phyloP scores from a whole-genome alignment of 2,329 filamentous ascomycete genomes.

The Tolypocladium sp. region DNA sequence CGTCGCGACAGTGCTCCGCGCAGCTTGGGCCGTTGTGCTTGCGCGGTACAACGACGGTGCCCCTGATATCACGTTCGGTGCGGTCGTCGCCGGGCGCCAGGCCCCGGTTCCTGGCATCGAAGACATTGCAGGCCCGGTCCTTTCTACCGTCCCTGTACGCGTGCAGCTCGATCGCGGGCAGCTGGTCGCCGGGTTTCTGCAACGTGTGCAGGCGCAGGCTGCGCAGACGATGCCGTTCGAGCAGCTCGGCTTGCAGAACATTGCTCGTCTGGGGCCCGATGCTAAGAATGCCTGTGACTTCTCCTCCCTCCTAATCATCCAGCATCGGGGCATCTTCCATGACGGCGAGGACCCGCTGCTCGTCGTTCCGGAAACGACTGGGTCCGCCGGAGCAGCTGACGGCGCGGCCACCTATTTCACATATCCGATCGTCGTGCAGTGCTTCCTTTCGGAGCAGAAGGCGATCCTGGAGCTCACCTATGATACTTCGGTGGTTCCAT shows the following conservation, averaged over 20 bases:
- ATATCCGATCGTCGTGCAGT: too few relatives aligned
- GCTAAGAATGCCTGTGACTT: conserved; percentile 6
- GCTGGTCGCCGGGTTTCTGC: conserved; percentile 2
- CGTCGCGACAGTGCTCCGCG: neutral
- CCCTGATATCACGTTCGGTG: neutral
- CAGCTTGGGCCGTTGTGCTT: neutral
- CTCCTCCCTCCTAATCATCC: neutral
- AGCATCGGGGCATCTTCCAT: too few relatives aligned
- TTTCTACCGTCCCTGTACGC: neutral
- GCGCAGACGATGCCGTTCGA: conserved; percentile 6
- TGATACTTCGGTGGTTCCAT: too few relatives aligned
- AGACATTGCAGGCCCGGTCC: neutral
- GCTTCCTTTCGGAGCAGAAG: too few relatives aligned
- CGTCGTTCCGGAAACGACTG: too few relatives aligned
- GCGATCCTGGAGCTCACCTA: too few relatives aligned
- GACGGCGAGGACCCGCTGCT: too few relatives aligned
- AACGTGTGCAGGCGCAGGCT: conserved; percentile 7
- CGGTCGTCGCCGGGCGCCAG: neutral
- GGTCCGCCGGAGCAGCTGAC: too few relatives aligned
- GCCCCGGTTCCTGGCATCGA: neutral
- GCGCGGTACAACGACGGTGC: neutral
- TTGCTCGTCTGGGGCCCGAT: conserved; percentile 3
- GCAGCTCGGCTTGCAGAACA: conserved; percentile 11
- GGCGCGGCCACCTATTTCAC: too few relatives aligned
- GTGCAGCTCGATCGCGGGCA: too few relatives aligned